Base-by-base conservation (phyloP, 768 basidiomycete species). In the Serendipita sp. region DNA sequence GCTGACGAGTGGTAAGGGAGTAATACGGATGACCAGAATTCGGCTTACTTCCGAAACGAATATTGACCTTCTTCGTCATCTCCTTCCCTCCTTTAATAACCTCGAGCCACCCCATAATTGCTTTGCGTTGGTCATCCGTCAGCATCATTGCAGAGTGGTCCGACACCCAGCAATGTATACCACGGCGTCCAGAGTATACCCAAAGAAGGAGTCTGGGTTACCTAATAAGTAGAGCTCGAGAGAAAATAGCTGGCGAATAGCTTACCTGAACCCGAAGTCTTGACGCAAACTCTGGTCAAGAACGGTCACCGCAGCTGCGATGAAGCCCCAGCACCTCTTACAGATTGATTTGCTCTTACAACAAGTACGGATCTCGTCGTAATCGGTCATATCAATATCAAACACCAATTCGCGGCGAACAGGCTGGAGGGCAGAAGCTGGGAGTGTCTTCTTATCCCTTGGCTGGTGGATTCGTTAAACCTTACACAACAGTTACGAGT, bases 321-420 rank as follows among this genome's bases (percentile, higher is more conserved):
- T 97, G 76, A 93, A 99, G 1, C 79, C 82, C 96, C 96, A 99
- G 75, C 96, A 99, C 45, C 85, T 81, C 67, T 79, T 81, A 76
- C 96, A 99, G 74, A 99, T 95, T 65, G 82, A 85, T 51, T 92
- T 90, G 56, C 83, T 89, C 11, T 86, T 85, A 76, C 96, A 98
- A 75, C 96, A 99, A 0, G 93, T 97, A 56, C 96, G 86, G 70
- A 98, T 83, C 51, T 85, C 79, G 73, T 99, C 95, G 75, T 98
- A 99, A 75, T 99, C 96, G 15, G 96, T 95, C 96, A 99, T 97
- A 75, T 99, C 96, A 72, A 99, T 97, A 83, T 99, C 96, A 73
- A 99, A 96, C 0, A 98, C 95, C 47, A 99, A 86, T 73, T 98
- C 96, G 66, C 96, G 86, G 68, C 83, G 81, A 38, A 82, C 73